Base-by-base conservation (phyloP, 108 stramenopile species). In the Skeletonema potamos region DNA sequence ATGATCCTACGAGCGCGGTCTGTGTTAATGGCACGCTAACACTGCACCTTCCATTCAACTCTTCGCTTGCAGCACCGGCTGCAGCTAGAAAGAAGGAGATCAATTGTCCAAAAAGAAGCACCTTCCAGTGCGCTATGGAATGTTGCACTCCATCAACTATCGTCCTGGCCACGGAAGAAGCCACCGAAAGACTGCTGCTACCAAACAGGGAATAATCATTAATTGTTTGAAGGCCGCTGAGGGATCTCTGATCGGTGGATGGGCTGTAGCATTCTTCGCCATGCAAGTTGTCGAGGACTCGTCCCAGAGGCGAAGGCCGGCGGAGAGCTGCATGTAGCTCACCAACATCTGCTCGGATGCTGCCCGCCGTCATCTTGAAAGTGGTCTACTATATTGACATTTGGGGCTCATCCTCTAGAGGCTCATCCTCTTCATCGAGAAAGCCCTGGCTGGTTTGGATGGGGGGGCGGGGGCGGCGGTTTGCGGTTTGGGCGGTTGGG, bases 1-100 rank as follows among this genome's bases (percentile, higher is more conserved):
- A 29, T 26, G 81, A 62, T 29, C 89, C 89, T 0, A 65, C 79
- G 26, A 78, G 66, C 9, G 72, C 58, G 46, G 87, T 86, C 12
- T 86, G 80, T 54, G 89, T 88, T 20, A 77, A 77, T 3, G 92
- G 89, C 2, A 83, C 82, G 22, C 78, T 81, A 8, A 81, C 68
- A 8, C 71, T 56, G 33, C 92, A 93, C 11, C 85, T 78, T 28
- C 85, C 27, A 10, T 30, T 61, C 10, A 81, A 22, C 4, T 70
- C 57, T 39, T 73, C 79, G 30, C 33, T 73, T 6, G 81, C 27
- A 24, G 58, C 76, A 0, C 76, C 76, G 1, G 76, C 76, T 28
- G 48, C 55, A 32, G 81, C 65, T 20, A 73, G 28, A 4, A 68
- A 29, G 5, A 82, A 22, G 13, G 81, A 72, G 4, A 77, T 46